Evolutionary conservation across 331 rosid genomes (phyloP).

Genomic region (Rhamnella rubrinervis): DNA sequence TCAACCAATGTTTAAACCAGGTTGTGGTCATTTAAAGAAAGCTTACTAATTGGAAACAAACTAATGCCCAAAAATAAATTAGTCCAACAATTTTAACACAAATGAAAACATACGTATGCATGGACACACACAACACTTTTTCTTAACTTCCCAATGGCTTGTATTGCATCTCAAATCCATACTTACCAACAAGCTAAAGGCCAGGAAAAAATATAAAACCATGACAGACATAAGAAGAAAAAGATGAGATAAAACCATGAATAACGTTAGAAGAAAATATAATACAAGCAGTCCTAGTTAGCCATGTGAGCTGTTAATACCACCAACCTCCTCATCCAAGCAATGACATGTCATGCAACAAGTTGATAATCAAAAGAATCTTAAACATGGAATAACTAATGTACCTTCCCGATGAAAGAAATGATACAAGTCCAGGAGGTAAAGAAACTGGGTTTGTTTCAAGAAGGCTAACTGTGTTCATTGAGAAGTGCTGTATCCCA

Average conservation of each 20-base stretch:
- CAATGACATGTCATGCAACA: constrained; percentile 5
- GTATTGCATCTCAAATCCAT: neutral
- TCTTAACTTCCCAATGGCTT: neutral
- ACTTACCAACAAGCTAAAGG: neutral
- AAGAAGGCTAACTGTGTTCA: constrained; percentile 46
- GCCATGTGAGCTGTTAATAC: neutral
- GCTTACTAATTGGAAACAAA: no score
- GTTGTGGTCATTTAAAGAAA: no score
- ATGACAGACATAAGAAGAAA: neutral
- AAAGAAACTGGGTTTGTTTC: constrained; percentile 46
- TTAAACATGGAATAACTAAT: constrained; percentile 8
- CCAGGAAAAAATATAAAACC: no score
- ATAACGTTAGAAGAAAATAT: neutral
- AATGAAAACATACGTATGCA: no score
- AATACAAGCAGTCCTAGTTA: neutral
- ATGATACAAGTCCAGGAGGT: constrained; percentile 60
- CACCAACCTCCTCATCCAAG: constrained; percentile 15
- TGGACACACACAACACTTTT: no score
- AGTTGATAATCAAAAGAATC: constrained; percentile 17
- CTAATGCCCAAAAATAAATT: no score
- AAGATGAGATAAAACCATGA: no score
- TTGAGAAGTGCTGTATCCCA: constrained; percentile 68
- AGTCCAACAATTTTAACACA: no score
- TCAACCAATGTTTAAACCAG: no score
- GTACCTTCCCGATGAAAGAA: constrained; percentile 86